These are phyloP conservation scores for Asterella californica DNA, from an alignment of 225 moss, liverwort and hornwort species.

Conservation along the genomic window DNA sequence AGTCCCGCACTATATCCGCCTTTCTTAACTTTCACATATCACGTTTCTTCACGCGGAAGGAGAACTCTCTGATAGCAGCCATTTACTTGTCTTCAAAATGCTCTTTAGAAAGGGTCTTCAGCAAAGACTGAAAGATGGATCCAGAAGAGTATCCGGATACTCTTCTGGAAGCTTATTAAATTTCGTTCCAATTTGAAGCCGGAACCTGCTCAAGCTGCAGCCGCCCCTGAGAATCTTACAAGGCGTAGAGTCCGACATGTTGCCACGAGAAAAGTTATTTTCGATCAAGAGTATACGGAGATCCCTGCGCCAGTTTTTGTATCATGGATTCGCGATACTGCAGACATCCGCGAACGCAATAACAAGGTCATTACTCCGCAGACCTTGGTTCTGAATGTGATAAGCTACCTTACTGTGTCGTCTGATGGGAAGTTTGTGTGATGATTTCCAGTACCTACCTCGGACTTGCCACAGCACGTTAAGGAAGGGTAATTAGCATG, in stretches of 20 bases:
- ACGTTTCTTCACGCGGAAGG: neutral
- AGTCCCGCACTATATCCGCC: neutral
- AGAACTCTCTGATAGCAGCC: neutral
- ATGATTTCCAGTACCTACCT: too few relatives aligned
- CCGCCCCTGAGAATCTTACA: constrained; percentile 24
- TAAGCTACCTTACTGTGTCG: too few relatives aligned
- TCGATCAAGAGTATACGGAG: constrained; percentile 21
- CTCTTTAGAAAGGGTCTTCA: neutral
- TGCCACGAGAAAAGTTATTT: neutral
- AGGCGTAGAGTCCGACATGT: constrained; percentile 13
- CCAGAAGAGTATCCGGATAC: too few relatives aligned
- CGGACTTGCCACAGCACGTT: neutral
- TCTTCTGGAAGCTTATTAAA: neutral
- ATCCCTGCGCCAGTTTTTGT: constrained; percentile 33
- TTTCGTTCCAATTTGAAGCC: constrained; percentile 10
- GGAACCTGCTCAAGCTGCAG: constrained; percentile 13
- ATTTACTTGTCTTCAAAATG: neutral
- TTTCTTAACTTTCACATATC: neutral
- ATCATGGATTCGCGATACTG: constrained; percentile 36
- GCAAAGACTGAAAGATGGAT: too few relatives aligned
- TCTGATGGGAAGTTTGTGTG: neutral
- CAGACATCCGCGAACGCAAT: constrained; percentile 34
- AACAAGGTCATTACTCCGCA: neutral
- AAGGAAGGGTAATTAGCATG: neutral
- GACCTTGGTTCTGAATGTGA: neutral